Base-by-base conservation (phyloP, 805 yeast species). In the Soucietia sequanensis region DNA sequence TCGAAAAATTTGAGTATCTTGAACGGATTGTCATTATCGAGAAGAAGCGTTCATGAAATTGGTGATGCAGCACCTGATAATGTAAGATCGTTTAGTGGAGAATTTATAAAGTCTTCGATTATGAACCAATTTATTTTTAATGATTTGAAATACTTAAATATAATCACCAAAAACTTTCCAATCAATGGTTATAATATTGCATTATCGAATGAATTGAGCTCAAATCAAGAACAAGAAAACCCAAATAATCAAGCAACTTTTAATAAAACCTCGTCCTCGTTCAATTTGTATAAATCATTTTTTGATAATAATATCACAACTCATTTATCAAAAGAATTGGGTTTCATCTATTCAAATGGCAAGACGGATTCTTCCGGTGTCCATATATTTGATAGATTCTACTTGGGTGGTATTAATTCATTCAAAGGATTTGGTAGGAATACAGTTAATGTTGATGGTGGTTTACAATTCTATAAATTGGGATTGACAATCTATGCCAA, bases 381-480 rank as follows among this genome's bases (percentile, higher is more conserved):
- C 2, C 90, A 84, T 49, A 52, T 81, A 20, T 73, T 81, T 52
- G 99, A 91, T 57, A 74, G 85, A 44, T 91, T 90, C 55, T 86
- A 81, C 50, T 67, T 85, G 29, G 95, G 96, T 12, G 96, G 96
- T 0, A 75, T 80, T 10, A 73, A 79, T 35, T 83, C 81, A 35
- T 77, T 88, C 19, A 68, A 84, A 38, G 88, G 90, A 1, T 86
- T 84, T 51, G 68, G 75, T 22, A 64, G 73, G 34, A 81, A 81
- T 63, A 77, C 86, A 0, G 56, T 84, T 23, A 90, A 93, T 10
- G 79, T 81, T 1, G 68, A 78, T 38, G 96, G 96, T 5, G 96
- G 95, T 5, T 75, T 77, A 24, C 72, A 68, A 36, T 80, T 70
- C 49, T 56, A 73, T 33, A 75, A 83, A 20, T 59, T 75, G 16